Conservation (phyloP, 306 rosid species). For the Prunus dulcis region DNA sequence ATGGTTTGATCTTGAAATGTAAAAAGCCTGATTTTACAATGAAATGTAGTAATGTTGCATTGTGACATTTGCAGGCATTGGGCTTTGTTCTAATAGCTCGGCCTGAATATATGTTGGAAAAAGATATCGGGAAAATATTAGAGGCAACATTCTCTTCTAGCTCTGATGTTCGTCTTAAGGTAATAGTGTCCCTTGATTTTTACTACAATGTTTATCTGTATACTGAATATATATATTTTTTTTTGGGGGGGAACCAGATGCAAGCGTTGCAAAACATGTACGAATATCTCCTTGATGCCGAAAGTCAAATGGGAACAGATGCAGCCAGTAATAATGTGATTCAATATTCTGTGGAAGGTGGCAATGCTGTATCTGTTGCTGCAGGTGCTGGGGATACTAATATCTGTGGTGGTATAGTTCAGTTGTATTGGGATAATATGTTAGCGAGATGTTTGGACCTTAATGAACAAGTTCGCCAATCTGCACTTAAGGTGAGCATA, state of each 20-base stretch:
- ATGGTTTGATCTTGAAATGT: conserved; percentile 7
- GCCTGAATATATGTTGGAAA: conserved; percentile 92
- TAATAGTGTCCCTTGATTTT: conserved; percentile 30
- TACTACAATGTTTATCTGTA: conserved; percentile 7
- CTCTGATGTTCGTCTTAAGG: conserved; percentile 83
- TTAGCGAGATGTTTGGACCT: conserved; percentile 80
- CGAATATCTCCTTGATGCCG: conserved; percentile 93
- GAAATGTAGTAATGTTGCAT: conserved; percentile 28
- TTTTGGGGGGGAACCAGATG: conserved; percentile 47
- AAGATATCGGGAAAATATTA: conserved; percentile 73
- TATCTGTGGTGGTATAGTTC: conserved; percentile 97
- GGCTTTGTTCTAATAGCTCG: conserved; percentile 89
- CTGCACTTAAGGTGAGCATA: conserved; percentile 76
- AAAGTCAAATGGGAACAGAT: conserved; percentile 78
- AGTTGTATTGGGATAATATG: conserved; percentile 84
- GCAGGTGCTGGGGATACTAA: conserved; percentile 99
- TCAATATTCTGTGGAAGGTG: conserved; percentile 51
- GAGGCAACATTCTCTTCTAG: conserved; percentile 57
- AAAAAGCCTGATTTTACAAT: conserved; percentile 4
- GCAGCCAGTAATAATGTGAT: conserved; percentile 39
- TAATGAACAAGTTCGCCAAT: conserved; percentile 75
- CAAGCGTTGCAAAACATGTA: conserved; percentile 91
- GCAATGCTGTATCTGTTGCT: conserved; percentile 88
- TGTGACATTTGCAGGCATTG: conserved; percentile 69
- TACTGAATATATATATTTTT: conserved; percentile 32